Base-by-base conservation (phyloP, 257 asterid genomes). In the Nemophila menziesii region DNA sequence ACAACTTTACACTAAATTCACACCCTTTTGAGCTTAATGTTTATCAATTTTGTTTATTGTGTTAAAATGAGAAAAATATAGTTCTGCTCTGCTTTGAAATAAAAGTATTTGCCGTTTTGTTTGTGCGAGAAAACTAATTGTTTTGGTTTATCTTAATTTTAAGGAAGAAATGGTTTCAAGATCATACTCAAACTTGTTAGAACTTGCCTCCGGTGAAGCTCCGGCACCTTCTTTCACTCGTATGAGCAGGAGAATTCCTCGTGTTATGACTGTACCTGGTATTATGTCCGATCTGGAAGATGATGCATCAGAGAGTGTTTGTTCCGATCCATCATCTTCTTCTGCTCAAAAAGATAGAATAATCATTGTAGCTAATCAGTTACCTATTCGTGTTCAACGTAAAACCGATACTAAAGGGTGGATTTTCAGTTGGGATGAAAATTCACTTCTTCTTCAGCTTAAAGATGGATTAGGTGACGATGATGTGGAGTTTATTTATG, bases 121-220 rank as follows among this genome's bases (percentile, higher is more conserved):
- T 23, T n/a, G 22, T 22, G 26, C 43, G 44, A 5, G 20, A 46
- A 17, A 48, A 49, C 3, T 59, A 56, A 41, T 13, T 9, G 19
- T 43, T 27, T 47, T 61, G 2, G 22, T 46, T 46, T 33, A 43
- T 36, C 59, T 36, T 54, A 58, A 67, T 57, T 48, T 64, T 22
- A 52, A 50, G 46, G 44, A 54, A 48, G 45, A 56, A 33, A 79
- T 84, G 95, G 93, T 80, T 56, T 84, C 95, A 39, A 74, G 87
- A 62, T 84, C 95, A 49, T 84, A 84, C 60, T 80, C 95, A 48
- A 84, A 84, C 59, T 72, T 84, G 14, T 47, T 84, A 43, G 95
- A 80, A 70, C 72, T 84, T 16, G 95, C 92, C 40, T 80, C 93
- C 3, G 95, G 95, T 11, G 95, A 84, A 47, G 69, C 79, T 55